Evolutionary conservation across 352 stramenopile genomes (phyloP).

Genomic region (Phytopythium helicoides): DNA sequence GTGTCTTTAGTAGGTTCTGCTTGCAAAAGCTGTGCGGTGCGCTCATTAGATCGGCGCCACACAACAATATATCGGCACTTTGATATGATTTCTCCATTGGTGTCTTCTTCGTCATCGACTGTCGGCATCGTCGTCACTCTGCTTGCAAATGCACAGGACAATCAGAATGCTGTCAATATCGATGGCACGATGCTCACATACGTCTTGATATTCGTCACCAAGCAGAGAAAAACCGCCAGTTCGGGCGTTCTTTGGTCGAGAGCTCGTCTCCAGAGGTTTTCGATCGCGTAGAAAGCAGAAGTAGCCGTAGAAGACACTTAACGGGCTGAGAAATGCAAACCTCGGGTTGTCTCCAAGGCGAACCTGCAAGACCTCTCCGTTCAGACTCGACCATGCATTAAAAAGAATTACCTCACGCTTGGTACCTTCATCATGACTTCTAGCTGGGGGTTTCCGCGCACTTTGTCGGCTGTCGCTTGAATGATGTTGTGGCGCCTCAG

Average conservation of each 20-base stretch:
- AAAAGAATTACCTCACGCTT: too few species aligned
- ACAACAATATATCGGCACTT: conserved; percentile 1
- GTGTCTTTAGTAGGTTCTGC: neutral
- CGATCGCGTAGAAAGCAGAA: conserved; percentile 46
- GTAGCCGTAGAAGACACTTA: conserved; percentile 34
- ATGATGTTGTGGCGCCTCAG: conserved; percentile 42
- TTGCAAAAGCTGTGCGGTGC: neutral
- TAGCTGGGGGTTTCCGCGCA: conserved; percentile 31
- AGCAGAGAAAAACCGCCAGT: conserved; percentile 18
- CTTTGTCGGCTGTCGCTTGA: conserved; percentile 41
- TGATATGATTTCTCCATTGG: neutral
- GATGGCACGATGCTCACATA: neutral
- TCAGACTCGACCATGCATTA: neutral
- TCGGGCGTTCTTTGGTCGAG: too few species aligned
- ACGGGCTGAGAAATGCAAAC: conserved; percentile 35
- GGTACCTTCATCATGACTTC: conserved; percentile 53
- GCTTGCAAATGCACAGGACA: neutral
- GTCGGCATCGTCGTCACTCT: conserved; percentile 16
- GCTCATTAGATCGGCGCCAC: neutral
- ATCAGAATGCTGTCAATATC: too few species aligned
- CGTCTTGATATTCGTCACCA: conserved; percentile 33
- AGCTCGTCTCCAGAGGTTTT: conserved; percentile 12
- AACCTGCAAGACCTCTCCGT: conserved; percentile 16
- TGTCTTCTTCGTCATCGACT: neutral
- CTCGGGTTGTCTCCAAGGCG: conserved; percentile 30